Base-by-base conservation (phyloP, 441 rosid genomes). In the Adansonia rubrostipa region DNA sequence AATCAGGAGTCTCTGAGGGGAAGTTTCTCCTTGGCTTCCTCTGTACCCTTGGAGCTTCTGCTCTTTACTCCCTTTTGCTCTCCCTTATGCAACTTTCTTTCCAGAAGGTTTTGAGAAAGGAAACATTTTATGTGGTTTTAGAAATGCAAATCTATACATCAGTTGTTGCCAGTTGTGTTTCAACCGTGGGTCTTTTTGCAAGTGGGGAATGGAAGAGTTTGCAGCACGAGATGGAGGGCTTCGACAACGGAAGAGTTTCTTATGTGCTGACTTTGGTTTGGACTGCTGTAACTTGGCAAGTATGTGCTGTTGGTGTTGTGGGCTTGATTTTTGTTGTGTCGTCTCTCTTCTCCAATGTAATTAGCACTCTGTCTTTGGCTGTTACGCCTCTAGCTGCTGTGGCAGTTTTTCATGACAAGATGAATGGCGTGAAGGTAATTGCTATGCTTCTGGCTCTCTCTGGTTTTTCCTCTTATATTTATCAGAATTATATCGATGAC, bases 161-260 rank as follows among this genome's bases (percentile, higher is more conserved):
- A 1, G 66, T 88, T 1, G 93, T 93, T 2, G 97, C 97, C 9
- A 82, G 91, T 10, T 84, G 87, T 64, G 84, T 89, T 2, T 84
- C 92, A 0, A 45, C 83, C 1, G 73, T 86, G 3, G 95, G 93
- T 11, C 93, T 93, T 13, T 90, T 95, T 20, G 97, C 91, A 3
- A 92, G 97, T 20, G 97, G 97, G 19, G 99, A 95, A 81, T 95
- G 98, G 99, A 91, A 79, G 76, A 89, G 82, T 40, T 68, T 93
- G 81, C 91, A 85, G 22, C 86, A 86, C 2, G 99, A 95, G 78
- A 91, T 92, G 98, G 78, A 79, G 20, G 78, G 81, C 56, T 93
- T 88, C 58, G 81, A 80, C 0, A 84, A 71, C 63, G 99, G 97
- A 4, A 84, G 78, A 56, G 82, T 79, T 63, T 84, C 97, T 47